These are phyloP conservation scores for Cornus suecica DNA, from an alignment of 148 eudicot species.

Conservation along the genomic window DNA sequence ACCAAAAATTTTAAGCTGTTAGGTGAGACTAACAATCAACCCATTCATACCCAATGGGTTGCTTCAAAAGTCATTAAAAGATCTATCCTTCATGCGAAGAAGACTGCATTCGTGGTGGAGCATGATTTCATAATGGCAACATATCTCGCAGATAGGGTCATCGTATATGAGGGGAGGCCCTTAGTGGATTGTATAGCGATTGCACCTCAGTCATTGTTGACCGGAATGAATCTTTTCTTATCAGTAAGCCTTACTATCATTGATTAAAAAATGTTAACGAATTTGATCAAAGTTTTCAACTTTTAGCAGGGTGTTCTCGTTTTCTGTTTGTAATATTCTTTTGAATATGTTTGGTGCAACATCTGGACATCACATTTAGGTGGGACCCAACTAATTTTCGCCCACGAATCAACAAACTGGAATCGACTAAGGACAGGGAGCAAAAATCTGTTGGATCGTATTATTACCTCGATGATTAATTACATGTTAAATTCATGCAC, in stretches of 20 bases:
- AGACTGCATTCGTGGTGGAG: slow-evolving; percentile 95
- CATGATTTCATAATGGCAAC: slow-evolving; percentile 98
- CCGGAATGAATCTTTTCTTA: slow-evolving; percentile 92
- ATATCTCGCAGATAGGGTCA: slow-evolving; percentile 88
- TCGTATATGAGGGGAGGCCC: slow-evolving; percentile 80
- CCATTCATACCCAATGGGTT: too few relatives aligned
- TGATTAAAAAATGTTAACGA: background rate
- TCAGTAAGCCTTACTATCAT: slow-evolving; percentile 50
- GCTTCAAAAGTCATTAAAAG: slow-evolving; percentile 98
- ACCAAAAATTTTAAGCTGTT: too few relatives aligned
- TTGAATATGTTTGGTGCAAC: slow-evolving; percentile 38
- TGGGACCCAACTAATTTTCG: slow-evolving; percentile 91
- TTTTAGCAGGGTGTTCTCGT: too few relatives aligned
- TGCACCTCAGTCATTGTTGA: slow-evolving; percentile 82
- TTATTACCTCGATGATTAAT: slow-evolving; percentile 79
- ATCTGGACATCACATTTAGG: slow-evolving; percentile 85
- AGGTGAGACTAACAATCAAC: too few relatives aligned
- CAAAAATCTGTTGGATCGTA: slow-evolving; percentile 91
- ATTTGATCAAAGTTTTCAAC: background rate
- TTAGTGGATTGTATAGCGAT: slow-evolving; percentile 87
- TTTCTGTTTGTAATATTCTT: background rate
- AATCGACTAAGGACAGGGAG: slow-evolving; percentile 94
- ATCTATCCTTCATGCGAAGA: slow-evolving; percentile 88
- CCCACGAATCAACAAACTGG: slow-evolving; percentile 84
- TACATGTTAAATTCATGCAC: slow-evolving; percentile 26